Evolutionary conservation across 257 asterid genomes (phyloP).

Genomic region (Gentiana macrophylla): DNA sequence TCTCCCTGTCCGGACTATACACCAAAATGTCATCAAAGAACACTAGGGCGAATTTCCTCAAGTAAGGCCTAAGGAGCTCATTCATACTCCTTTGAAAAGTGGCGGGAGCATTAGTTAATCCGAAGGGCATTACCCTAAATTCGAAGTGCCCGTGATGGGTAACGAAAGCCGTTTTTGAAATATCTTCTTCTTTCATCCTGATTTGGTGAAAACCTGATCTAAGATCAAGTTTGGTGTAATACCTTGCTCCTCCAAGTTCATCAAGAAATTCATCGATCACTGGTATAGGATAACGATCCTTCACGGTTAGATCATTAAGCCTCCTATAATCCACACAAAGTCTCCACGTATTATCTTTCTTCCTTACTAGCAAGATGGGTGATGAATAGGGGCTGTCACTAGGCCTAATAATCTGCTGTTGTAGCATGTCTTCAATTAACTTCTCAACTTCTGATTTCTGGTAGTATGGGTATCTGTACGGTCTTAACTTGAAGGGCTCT

Average conservation of each 20-base stretch:
- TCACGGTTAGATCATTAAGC: too few species aligned
- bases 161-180: not conserved
- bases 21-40: too few species aligned
- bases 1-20: too few species aligned
- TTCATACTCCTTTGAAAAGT: not conserved
- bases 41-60: not conserved
- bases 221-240: conserved; percentile 1
- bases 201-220: too few species aligned
- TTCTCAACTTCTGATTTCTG: not conserved
- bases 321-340: not conserved
- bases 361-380: conserved; percentile 1
- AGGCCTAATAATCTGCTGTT: not conserved
- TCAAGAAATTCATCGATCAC: conserved; percentile 4
- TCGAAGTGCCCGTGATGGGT: conserved; percentile 4
- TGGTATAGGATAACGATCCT: conserved; percentile 5
- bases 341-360: conserved; percentile 5
- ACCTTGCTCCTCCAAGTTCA: not conserved
- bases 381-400: not conserved
- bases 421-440: too few species aligned
- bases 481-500: not conserved
- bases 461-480: conserved; percentile 2
- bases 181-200: not conserved
- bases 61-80: too few species aligned
- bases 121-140: not conserved
- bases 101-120: too few species aligned